Evolutionary conservation across 2,329 filamentous ascomycete genomes (phyloP).

Genomic region (Calonectria pseudoreteaudii): DNA sequence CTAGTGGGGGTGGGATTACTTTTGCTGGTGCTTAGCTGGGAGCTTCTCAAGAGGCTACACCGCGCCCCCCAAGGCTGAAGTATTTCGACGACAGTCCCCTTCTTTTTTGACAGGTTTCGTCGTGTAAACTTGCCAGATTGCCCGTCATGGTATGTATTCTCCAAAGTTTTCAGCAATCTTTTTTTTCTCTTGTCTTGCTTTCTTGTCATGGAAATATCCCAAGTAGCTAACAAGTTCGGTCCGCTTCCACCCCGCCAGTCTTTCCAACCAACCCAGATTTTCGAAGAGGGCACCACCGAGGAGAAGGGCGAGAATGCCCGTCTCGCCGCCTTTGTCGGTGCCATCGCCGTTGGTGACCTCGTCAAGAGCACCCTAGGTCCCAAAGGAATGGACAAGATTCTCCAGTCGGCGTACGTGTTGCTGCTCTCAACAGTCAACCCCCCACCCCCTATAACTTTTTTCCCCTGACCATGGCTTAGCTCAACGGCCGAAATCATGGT

Average conservation of each 20-base stretch:
- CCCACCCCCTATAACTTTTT: constrained; percentile 23
- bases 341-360: constrained; percentile 96
- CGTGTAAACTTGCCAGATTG: constrained; percentile 34
- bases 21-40: constrained; percentile 37
- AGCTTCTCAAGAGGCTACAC: constrained; percentile 46
- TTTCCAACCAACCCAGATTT: constrained; percentile 96
- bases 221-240: constrained; percentile 35
- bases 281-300: constrained; percentile 95
- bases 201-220: not conserved
- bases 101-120: constrained; percentile 37
- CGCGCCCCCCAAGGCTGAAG: constrained; percentile 45
- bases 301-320: constrained; percentile 99
- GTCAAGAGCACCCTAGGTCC: constrained; percentile 98
- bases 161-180: not conserved
- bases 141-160: constrained; percentile 41
- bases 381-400: constrained; percentile 99
- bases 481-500: constrained; percentile 98
- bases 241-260: constrained; percentile 55
- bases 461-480: constrained; percentile 56
- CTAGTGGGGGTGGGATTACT: constrained; percentile 40
- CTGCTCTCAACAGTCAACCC: constrained; percentile 23
- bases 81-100: constrained; percentile 41
- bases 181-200: not conserved
- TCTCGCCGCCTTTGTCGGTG: constrained; percentile 97
- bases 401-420: constrained; percentile 88